Percentiles rank a stretch among this genome's conserved stretches.
Evolutionary conservation across 148 eudicot genomes (phyloP).

Genomic region (Selenicereus undatus): DNA sequence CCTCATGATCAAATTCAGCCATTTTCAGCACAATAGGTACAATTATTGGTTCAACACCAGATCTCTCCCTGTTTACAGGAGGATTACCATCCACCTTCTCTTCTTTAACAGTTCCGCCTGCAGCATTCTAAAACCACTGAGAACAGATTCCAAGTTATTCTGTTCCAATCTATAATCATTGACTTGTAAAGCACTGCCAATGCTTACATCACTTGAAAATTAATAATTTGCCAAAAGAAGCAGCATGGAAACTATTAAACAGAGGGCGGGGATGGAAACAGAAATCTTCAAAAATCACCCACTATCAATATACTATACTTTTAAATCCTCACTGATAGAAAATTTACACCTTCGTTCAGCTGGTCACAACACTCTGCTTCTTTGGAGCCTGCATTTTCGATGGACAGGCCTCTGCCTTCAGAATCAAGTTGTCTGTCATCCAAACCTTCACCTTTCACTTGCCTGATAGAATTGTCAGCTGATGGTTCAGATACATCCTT

Average conservation of each 20-base stretch:
- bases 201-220: conserved; percentile 6
- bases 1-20: conserved; percentile 99
- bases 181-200: background rate
- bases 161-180: conserved; percentile 8
- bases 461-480: conserved; percentile 30
- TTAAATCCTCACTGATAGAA: conserved; percentile 35
- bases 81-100: conserved; percentile 35
- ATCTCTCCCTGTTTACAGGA: conserved; percentile 51
- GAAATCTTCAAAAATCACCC: conserved; percentile 30
- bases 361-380: conserved; percentile 31
- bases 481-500: conserved; percentile 28
- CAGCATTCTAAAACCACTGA: conserved; percentile 27
- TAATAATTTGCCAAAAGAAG: background rate
- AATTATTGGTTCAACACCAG: conserved; percentile 78
- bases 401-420: conserved; percentile 18
- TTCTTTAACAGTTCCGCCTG: conserved; percentile 51
- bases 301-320: conserved; percentile 24
- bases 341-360: conserved; percentile 35
- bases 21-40: conserved; percentile 89
- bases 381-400: conserved; percentile 30
- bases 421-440: conserved; percentile 27
- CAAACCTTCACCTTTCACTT: conserved; percentile 27
- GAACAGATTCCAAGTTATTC: conserved; percentile 15
- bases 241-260: background rate
- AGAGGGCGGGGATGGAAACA: background rate